Conservation (phyloP, 352 stramenopile genomes). For the Thraustochytrium sp. region DNA sequence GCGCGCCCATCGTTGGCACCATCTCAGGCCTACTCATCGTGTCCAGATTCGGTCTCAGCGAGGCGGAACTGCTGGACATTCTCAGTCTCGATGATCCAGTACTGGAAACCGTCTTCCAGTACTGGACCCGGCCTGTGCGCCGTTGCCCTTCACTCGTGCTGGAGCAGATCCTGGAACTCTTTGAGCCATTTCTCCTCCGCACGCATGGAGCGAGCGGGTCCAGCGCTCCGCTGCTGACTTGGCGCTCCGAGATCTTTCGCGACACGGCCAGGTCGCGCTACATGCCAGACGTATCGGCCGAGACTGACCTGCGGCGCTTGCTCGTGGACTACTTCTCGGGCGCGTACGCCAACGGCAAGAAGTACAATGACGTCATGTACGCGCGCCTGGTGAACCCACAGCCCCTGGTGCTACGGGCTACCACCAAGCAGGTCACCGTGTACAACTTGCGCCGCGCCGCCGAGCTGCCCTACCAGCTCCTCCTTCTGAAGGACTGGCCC, state of each 20-base stretch:
- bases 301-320: neutral
- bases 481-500: neutral
- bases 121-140: neutral
- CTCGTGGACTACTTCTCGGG: neutral
- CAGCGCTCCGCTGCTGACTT: neutral
- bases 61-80: neutral
- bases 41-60: neutral
- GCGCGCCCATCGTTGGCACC: neutral
- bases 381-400: neutral
- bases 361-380: neutral
- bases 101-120: neutral
- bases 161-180: neutral
- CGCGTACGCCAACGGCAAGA: neutral
- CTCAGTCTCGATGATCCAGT: neutral
- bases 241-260: neutral
- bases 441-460: neutral
- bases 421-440: neutral
- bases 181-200: neutral
- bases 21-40: neutral
- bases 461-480: neutral
- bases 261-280: neutral
- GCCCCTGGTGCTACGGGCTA: neutral
- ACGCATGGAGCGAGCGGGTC: neutral
- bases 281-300: neutral
- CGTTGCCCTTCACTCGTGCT: neutral